Conservation (phyloP, 2,329 filamentous ascomycete species). For the Rutstroemia sp. region DNA sequence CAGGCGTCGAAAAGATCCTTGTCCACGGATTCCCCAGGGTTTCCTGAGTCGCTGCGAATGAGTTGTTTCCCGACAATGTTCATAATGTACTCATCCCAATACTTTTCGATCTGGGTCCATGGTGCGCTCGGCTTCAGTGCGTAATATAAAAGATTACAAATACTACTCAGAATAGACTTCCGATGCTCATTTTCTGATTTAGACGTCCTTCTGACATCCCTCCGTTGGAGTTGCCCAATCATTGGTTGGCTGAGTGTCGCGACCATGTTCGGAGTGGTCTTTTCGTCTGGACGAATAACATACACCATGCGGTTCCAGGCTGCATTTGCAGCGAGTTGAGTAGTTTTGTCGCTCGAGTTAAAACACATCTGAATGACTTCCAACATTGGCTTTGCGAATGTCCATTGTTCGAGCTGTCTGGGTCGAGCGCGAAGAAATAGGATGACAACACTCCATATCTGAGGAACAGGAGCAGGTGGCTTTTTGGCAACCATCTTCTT, state of each 20-base stretch:
- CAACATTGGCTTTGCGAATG: conserved; percentile 67
- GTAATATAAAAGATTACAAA: conserved; percentile 80
- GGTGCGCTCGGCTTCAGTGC: conserved; percentile 64
- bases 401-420: conserved; percentile 57
- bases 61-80: conserved; percentile 55
- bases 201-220: conserved; percentile 41
- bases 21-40: conserved; percentile 29
- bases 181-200: conserved; percentile 43
- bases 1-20: conserved; percentile 54
- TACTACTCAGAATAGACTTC: conserved; percentile 55
- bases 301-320: conserved; percentile 85
- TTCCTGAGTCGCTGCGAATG: conserved; percentile 30
- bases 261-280: conserved; percentile 45
- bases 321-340: conserved; percentile 68
- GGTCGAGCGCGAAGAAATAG: conserved; percentile 63
- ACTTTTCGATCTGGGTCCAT: conserved; percentile 58
- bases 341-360: conserved; percentile 65
- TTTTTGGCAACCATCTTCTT: conserved; percentile 60
- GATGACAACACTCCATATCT: conserved; percentile 81
- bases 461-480: conserved; percentile 63
- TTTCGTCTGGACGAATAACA: conserved; percentile 57
- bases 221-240: conserved; percentile 59
- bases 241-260: conserved; percentile 64
- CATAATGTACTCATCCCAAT: conserved; percentile 71
- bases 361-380: conserved; percentile 75